Conservation (phyloP, 2,329 filamentous ascomycete species). For the Fusarium sacchari region DNA sequence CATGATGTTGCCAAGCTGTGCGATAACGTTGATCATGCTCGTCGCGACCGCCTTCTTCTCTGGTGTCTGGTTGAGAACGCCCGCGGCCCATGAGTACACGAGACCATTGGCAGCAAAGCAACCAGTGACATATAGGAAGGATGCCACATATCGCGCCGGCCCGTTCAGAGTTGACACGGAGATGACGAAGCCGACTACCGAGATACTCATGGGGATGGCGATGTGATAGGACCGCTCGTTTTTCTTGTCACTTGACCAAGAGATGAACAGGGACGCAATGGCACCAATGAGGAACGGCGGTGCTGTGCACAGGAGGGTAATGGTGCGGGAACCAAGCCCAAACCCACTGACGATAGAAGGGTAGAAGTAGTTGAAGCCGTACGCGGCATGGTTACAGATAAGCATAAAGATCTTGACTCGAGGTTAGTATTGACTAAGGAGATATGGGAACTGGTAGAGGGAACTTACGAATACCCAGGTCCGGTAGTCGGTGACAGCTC, state of each 20-base stretch:
- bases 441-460: neutral
- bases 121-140: neutral
- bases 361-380: neutral
- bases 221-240: neutral
- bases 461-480: neutral
- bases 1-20: neutral
- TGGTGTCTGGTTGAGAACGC: neutral
- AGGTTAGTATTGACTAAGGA: no score
- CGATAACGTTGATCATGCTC: neutral
- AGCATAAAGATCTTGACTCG: neutral
- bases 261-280: neutral
- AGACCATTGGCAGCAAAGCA: neutral
- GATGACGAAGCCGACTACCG: neutral
- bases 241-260: neutral
- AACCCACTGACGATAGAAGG: neutral
- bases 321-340: neutral
- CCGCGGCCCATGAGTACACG: neutral
- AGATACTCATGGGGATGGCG: neutral
- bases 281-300: neutral
- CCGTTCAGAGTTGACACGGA: neutral
- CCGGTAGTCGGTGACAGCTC: neutral
- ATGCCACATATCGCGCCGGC: neutral
- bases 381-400: neutral
- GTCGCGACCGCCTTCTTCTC: neutral
- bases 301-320: neutral